These are phyloP conservation scores for Aspergillus tubingensis DNA, from an alignment of 2,329 filamentous ascomycete genomes.

Conservation along the genomic window DNA sequence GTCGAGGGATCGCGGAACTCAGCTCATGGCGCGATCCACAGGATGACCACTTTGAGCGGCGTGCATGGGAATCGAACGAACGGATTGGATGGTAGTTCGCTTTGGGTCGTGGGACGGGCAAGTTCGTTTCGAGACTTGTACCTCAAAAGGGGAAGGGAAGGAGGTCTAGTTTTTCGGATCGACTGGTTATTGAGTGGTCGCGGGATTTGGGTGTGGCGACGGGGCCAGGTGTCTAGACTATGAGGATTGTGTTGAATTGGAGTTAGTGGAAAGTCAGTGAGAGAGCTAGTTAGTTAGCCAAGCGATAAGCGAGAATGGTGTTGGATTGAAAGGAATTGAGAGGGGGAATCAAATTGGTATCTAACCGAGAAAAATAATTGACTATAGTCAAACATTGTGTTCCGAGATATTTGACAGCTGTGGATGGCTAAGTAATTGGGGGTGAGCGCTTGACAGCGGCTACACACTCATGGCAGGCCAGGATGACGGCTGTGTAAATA, in stretches of 20 bases:
- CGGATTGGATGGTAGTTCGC: not conserved
- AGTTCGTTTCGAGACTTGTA: not conserved
- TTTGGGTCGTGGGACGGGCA: not conserved
- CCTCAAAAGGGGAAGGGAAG: not conserved
- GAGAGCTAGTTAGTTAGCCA: not conserved
- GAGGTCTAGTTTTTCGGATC: not conserved
- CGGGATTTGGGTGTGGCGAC: not conserved
- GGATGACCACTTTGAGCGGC: conserved; percentile 3
- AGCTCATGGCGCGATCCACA: conserved; percentile 6
- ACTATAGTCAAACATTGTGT: not conserved
- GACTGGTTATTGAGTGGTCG: not conserved
- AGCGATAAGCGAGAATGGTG: not conserved
- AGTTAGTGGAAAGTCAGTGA: not conserved
- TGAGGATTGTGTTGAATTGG: not conserved
- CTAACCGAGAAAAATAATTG: not conserved
- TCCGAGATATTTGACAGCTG: too few relatives aligned
- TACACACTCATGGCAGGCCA: not conserved
- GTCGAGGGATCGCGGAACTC: conserved; percentile 1
- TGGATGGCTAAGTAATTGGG: too few relatives aligned
- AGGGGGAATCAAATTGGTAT: not conserved
- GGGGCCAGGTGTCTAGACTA: not conserved
- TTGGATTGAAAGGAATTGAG: not conserved
- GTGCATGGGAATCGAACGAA: not conserved
- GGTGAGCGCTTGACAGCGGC: not conserved
- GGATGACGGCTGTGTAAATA: not conserved